phyloP scores from a whole-genome alignment of 1,284 basidiomycete species.

The Malassezia psittaci region DNA sequence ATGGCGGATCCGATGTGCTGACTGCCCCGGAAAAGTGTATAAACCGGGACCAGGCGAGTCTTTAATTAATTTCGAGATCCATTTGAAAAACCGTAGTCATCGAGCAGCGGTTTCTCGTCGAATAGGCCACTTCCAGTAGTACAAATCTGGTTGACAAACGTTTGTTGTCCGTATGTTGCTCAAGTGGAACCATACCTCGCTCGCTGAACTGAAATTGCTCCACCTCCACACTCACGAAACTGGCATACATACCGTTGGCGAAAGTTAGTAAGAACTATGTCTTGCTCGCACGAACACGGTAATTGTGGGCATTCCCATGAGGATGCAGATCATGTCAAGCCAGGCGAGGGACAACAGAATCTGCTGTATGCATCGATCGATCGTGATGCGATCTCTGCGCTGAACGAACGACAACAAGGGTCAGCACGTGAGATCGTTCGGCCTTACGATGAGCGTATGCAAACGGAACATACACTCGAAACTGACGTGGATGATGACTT shows the following conservation, averaged over 20 bases:
- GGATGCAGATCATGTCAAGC: constrained; percentile 38
- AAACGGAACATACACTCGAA: constrained; percentile 18
- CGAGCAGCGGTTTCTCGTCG: constrained; percentile 48
- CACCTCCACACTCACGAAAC: too few species aligned
- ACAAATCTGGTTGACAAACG: neutral
- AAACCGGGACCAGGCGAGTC: constrained; percentile 83
- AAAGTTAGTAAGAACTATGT: constrained; percentile 15
- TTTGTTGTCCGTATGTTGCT: too few species aligned
- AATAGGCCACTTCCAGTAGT: neutral
- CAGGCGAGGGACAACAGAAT: constrained; percentile 37
- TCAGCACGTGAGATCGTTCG: constrained; percentile 26
- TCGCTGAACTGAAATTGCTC: too few species aligned
- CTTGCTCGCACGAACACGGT: constrained; percentile 32
- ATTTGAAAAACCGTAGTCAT: constrained; percentile 68
- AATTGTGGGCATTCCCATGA: constrained; percentile 29
- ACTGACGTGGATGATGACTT: constrained; percentile 36
- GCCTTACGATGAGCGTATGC: constrained; percentile 25
- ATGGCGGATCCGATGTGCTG: constrained; percentile 86
- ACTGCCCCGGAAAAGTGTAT: constrained; percentile 93
- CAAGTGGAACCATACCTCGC: too few species aligned
- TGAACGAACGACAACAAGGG: constrained; percentile 30
- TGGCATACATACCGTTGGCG: too few species aligned
- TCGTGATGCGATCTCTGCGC: constrained; percentile 23
- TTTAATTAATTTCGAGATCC: constrained; percentile 81
- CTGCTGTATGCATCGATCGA: constrained; percentile 30